Evolutionary conservation across 805 yeast species (phyloP).

Genomic region (Spathaspora hagerdaliae): DNA sequence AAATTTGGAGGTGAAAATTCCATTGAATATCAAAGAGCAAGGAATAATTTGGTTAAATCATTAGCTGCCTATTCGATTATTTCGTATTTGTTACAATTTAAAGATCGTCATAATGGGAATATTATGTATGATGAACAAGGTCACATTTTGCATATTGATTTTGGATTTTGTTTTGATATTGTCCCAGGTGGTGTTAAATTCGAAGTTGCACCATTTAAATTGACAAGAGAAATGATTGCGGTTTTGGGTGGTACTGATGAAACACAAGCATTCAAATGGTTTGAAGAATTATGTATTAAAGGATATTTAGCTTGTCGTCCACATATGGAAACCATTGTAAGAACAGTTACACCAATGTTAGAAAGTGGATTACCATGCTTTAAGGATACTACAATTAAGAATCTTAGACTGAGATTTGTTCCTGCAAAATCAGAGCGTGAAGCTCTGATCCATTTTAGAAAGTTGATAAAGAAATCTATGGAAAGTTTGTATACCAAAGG

Average conservation of each 20-base stretch:
- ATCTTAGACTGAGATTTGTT: slow-evolving; percentile 73
- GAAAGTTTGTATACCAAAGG: slow-evolving; percentile 91
- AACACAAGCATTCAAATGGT: slow-evolving; percentile 88
- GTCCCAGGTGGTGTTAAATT: slow-evolving; percentile 98
- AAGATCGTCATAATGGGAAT: slow-evolving; percentile 98
- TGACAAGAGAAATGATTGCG: slow-evolving; percentile 92
- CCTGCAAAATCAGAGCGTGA: slow-evolving; percentile 78
- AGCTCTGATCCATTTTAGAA: slow-evolving; percentile 74
- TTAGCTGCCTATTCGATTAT: slow-evolving; percentile 92
- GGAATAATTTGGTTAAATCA: slow-evolving; percentile 89
- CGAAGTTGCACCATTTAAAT: slow-evolving; percentile 96
- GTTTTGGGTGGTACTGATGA: slow-evolving; percentile 89
- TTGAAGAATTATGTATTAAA: slow-evolving; percentile 91
- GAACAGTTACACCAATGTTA: slow-evolving; percentile 87
- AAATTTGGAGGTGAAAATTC: slow-evolving; percentile 95
- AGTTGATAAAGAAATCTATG: slow-evolving; percentile 71
- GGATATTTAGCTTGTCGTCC: slow-evolving; percentile 88
- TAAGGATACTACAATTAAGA: slow-evolving; percentile 81
- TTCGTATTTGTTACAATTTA: slow-evolving; percentile 86
- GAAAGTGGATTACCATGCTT: slow-evolving; percentile 96
- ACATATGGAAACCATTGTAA: slow-evolving; percentile 77
- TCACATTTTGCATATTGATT: slow-evolving; percentile 92
- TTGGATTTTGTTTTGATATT: slow-evolving; percentile 97
- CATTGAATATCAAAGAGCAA: slow-evolving; percentile 83
- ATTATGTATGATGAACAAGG: slow-evolving; percentile 95